Conservation (phyloP, 306 rosid genomes). For the Lathyrus tuberosus region DNA sequence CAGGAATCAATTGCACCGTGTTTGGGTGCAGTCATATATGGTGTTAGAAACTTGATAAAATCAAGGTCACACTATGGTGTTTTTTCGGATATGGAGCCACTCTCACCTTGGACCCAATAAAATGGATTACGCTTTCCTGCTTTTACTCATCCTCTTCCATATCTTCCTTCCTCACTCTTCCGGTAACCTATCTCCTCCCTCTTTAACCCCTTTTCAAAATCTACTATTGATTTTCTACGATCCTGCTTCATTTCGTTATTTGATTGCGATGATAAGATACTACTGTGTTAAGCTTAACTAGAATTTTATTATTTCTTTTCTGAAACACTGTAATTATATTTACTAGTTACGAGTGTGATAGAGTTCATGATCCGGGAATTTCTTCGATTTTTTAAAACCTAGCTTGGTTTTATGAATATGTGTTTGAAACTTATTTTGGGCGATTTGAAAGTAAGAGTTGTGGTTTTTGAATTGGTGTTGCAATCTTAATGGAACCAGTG, state of each 20-base stretch:
- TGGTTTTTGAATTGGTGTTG: conserved; percentile 26
- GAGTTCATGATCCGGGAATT: conserved; percentile 33
- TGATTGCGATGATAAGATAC: not conserved
- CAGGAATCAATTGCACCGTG: conserved; percentile 18
- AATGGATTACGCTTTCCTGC: conserved; percentile 51
- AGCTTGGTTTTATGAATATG: not conserved
- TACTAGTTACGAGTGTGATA: conserved; percentile 6
- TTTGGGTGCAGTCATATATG: conserved; percentile 16
- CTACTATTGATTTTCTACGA: not conserved
- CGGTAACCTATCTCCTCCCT: conserved; percentile 42
- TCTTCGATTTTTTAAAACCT: not conserved
- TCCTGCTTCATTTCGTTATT: conserved; percentile 5
- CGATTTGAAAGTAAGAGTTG: not conserved
- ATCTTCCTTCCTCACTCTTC: conserved; percentile 53
- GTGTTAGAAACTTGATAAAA: conserved; percentile 11
- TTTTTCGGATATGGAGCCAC: conserved; percentile 39
- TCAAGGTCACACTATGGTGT: conserved; percentile 32
- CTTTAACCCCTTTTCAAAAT: not conserved
- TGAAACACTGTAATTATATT: not conserved
- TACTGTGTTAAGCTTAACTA: conserved; percentile 15
- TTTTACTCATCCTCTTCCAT: conserved; percentile 57
- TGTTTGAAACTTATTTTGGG: not conserved
- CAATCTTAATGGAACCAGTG: not conserved
- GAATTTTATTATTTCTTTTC: not conserved
- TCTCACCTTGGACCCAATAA: conserved; percentile 39